Conservation (phyloP, 768 basidiomycete species). For the Leccinum olivaceopallidum region DNA sequence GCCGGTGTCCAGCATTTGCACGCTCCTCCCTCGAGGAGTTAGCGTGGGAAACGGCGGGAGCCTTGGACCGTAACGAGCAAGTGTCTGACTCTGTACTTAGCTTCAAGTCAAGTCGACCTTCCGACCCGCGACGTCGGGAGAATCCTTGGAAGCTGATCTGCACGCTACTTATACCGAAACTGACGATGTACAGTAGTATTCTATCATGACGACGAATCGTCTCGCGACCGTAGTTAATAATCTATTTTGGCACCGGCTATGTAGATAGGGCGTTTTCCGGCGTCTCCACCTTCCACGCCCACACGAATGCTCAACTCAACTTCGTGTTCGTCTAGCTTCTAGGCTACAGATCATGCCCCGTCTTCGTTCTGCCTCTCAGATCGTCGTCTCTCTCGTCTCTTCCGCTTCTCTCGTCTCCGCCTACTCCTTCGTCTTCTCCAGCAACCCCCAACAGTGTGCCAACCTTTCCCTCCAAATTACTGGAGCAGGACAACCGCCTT, state of each 20-base stretch:
- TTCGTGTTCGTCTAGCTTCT: constrained; percentile 4
- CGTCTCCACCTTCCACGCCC: neutral
- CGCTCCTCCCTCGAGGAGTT: neutral
- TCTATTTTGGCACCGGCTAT: constrained; percentile 15
- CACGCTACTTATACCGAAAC: constrained; percentile 1
- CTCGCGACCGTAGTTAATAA: neutral
- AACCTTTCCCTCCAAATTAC: constrained; percentile 59
- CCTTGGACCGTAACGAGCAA: neutral
- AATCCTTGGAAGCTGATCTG: constrained; percentile 7
- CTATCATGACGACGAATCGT: neutral
- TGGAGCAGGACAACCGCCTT: constrained; percentile 68
- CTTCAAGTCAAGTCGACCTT: neutral
- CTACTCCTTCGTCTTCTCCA: constrained; percentile 45
- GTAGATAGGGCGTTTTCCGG: neutral
- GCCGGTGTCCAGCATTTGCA: neutral
- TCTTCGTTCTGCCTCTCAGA: neutral
- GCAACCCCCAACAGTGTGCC: constrained; percentile 62
- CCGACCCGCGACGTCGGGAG: neutral
- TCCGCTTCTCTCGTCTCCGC: constrained; percentile 35
- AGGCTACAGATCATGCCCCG: constrained; percentile 15
- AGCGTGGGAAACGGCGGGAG: neutral
- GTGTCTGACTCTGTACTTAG: no score
- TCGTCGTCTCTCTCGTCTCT: constrained; percentile 16
- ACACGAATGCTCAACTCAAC: constrained; percentile 11
- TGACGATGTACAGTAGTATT: neutral